A percentile compares a stretch with the other conserved stretches of the same genome.
Conservation (phyloP, 2,329 filamentous ascomycete species). For the Corynespora cassiicola region DNA sequence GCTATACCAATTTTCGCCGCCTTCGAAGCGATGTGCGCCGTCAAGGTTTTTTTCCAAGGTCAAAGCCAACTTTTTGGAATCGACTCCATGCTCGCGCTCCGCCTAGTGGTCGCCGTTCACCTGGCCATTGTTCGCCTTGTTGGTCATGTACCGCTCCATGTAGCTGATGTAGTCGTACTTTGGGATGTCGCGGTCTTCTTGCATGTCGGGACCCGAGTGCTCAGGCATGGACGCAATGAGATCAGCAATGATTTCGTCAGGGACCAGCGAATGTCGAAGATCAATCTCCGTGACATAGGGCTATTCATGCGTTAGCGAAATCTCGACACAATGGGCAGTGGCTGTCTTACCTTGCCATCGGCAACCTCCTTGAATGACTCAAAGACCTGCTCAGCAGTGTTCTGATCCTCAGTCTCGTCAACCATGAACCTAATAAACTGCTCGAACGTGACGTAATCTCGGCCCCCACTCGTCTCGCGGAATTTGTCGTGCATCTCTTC, state of each 20-base stretch:
- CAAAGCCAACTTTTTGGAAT: too few relatives aligned
- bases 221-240: constrained; percentile 84
- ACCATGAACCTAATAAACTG: constrained; percentile 99
- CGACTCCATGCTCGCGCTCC: too few relatives aligned
- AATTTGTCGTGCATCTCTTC: constrained; percentile 98
- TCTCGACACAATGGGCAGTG: not conserved
- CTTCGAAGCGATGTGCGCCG: too few relatives aligned
- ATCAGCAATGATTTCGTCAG: constrained; percentile 96
- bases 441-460: constrained; percentile 88
- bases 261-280: constrained; percentile 90
- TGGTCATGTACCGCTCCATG: constrained; percentile 76
- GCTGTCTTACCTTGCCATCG: constrained; percentile 77
- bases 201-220: constrained; percentile 84
- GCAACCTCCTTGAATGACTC: constrained; percentile 97
- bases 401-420: constrained; percentile 97
- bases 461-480: constrained; percentile 79
- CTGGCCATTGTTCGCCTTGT: constrained; percentile 26
- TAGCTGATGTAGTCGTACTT: constrained; percentile 98
- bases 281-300: constrained; percentile 99
- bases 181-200: constrained; percentile 80
- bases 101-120: constrained; percentile 24
- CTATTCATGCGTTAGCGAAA: constrained; percentile 43
- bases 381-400: constrained; percentile 97
- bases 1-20: too few relatives aligned
- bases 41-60: too few relatives aligned